A percentile compares a stretch with the other conserved stretches of the same genome.
phyloP scores from a whole-genome alignment of 345 rosid genomes.

The Abelmoschus esculentus region DNA sequence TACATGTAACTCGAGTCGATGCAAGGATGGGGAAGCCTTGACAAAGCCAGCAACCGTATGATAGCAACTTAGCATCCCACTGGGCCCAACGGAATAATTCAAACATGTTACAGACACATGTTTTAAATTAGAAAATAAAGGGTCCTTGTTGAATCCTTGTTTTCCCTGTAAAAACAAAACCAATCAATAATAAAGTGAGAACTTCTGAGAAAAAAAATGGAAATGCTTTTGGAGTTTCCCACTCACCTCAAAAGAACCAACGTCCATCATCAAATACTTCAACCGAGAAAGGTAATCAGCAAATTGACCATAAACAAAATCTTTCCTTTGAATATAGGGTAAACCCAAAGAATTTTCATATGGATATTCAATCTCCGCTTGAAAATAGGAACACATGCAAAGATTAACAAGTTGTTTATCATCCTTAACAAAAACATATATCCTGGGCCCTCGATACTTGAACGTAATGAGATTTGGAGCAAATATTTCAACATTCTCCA shows the following conservation, averaged over 20 bases:
- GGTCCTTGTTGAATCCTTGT: background rate
- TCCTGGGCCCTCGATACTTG: no score
- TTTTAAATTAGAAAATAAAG: background rate
- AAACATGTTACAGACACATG: background rate
- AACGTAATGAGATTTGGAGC: no score
- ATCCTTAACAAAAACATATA: no score
- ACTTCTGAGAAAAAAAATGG: no score
- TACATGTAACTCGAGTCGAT: background rate
- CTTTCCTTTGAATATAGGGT: background rate
- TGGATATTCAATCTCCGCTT: no score
- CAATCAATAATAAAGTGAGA: no score
- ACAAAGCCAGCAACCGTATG: background rate
- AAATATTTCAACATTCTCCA: no score
- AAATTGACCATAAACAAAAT: background rate
- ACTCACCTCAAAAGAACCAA: background rate
- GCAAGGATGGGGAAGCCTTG: conserved; percentile 1
- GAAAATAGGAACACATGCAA: no score
- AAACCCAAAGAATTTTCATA: no score
- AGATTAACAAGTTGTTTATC: no score
- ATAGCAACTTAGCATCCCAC: background rate
- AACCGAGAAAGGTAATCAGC: no score
- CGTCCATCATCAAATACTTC: background rate
- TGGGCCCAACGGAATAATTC: background rate
- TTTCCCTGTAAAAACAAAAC: background rate
- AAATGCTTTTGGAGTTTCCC: no score